These are phyloP conservation scores for Elsinoe arachidis DNA, from an alignment of 2,329 filamentous ascomycete genomes.

Conservation along the genomic window DNA sequence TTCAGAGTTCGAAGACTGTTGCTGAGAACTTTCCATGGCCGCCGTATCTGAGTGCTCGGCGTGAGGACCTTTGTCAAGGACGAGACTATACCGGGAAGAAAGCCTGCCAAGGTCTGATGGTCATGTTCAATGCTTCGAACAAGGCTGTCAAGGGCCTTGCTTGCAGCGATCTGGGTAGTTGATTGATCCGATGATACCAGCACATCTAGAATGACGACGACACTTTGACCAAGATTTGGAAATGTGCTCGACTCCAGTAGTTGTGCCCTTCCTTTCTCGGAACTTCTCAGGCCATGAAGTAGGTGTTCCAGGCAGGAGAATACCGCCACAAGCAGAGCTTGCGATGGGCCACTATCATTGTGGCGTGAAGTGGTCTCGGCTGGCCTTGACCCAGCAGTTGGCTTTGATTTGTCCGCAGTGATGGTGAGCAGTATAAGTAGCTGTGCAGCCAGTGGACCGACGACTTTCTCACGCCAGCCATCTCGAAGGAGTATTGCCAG, in stretches of 20 bases:
- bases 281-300: slow-evolving; percentile 49
- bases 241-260: slow-evolving; percentile 51
- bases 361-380: neutral
- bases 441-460: slow-evolving; percentile 67
- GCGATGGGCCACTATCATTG: slow-evolving; percentile 40
- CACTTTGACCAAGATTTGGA: slow-evolving; percentile 70
- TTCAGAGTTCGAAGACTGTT: slow-evolving; percentile 21
- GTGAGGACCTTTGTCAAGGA: slow-evolving; percentile 67
- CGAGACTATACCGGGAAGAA: slow-evolving; percentile 82
- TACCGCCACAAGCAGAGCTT: slow-evolving; percentile 66
- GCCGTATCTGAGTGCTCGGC: slow-evolving; percentile 53
- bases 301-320: slow-evolving; percentile 62
- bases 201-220: slow-evolving; percentile 71
- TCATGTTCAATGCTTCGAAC: slow-evolving; percentile 55
- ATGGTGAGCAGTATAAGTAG: slow-evolving; percentile 78
- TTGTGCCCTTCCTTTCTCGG: slow-evolving; percentile 42
- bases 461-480: slow-evolving; percentile 69
- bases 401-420: slow-evolving; percentile 64
- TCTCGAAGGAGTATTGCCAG: slow-evolving; percentile 62
- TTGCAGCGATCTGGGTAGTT: slow-evolving; percentile 62
- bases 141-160: slow-evolving; percentile 55
- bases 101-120: slow-evolving; percentile 67
- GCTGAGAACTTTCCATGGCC: slow-evolving; percentile 54
- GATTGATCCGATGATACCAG: slow-evolving; percentile 56
- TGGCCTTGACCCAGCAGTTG: slow-evolving; percentile 40